Conservation (phyloP, 495 filamentous ascomycete species). For the Articulospora tetracladia region DNA sequence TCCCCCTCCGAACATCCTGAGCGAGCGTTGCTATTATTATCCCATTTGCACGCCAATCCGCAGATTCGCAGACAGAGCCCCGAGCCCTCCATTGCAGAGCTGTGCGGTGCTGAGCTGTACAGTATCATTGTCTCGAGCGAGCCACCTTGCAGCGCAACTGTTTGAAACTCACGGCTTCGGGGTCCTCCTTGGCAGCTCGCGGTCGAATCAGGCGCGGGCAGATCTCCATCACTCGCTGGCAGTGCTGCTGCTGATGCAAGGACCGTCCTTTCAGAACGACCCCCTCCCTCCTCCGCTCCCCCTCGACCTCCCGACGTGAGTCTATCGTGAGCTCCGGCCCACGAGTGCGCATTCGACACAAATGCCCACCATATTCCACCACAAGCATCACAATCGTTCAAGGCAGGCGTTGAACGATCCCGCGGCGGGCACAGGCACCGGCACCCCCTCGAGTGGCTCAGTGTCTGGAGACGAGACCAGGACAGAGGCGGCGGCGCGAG, state of each 20-base stretch:
- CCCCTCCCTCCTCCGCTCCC: not conserved
- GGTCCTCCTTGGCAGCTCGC: not conserved
- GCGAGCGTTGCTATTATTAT: conserved; percentile 6
- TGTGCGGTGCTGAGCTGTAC: no score
- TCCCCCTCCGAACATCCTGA: not conserved
- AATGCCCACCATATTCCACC: conserved; percentile 27
- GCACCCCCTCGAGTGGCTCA: conserved; percentile 5
- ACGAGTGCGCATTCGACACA: conserved; percentile 8
- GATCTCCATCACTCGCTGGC: not conserved
- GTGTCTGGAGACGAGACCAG: not conserved
- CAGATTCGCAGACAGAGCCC: not conserved
- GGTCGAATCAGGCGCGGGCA: not conserved
- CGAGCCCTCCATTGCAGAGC: not conserved
- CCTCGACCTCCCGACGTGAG: not conserved
- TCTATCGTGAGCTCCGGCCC: conserved; percentile 25
- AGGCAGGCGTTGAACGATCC: conserved; percentile 27
- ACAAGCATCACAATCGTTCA: conserved; percentile 32
- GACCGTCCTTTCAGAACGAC: not conserved
- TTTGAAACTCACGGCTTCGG: conserved; percentile 1
- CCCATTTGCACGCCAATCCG: no score
- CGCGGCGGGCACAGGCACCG: conserved; percentile 7
- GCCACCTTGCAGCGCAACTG: not conserved
- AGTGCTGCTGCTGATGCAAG: conserved; percentile 3
- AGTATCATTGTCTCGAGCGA: not conserved
- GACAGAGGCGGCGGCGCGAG: not conserved